Evolutionary conservation across 805 yeast species (phyloP).

Genomic region (Candida pini): DNA sequence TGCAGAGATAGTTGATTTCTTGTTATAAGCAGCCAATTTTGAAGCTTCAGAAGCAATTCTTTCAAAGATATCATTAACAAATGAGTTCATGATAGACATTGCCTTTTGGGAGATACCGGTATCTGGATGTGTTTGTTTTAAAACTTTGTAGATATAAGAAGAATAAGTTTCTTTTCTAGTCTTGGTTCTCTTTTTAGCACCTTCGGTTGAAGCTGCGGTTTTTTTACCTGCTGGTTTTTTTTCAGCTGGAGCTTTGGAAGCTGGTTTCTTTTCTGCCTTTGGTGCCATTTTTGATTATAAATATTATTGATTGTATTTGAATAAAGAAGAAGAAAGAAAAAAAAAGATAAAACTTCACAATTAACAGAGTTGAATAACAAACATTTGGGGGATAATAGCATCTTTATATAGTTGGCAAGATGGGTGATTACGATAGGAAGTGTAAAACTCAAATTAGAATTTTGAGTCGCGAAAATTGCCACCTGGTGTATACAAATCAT

Average conservation of each 20-base stretch:
- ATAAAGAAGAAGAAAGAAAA: neutral
- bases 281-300: conserved; percentile 54
- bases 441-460: too few relatives aligned
- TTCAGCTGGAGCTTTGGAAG: conserved; percentile 97
- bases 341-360: neutral
- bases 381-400: too few relatives aligned
- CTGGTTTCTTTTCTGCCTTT: conserved; percentile 59
- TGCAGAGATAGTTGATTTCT: conserved; percentile 95
- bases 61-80: conserved; percentile 96
- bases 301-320: neutral
- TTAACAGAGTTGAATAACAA: too few relatives aligned
- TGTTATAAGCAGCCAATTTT: conserved; percentile 97
- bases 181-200: conserved; percentile 88
- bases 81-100: conserved; percentile 98
- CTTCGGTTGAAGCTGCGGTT: conserved; percentile 77
- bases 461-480: too few relatives aligned
- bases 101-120: conserved; percentile 99
- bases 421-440: too few relatives aligned
- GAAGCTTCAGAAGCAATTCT: conserved; percentile 98
- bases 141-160: conserved; percentile 96
- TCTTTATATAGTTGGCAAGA: too few relatives aligned
- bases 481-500: too few relatives aligned
- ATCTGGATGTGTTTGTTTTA: conserved; percentile 98
- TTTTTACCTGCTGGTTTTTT: conserved; percentile 91
- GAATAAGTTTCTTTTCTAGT: conserved; percentile 97